Base-by-base conservation (phyloP, 1,284 basidiomycete species). In the Pseudozyma pruni region DNA sequence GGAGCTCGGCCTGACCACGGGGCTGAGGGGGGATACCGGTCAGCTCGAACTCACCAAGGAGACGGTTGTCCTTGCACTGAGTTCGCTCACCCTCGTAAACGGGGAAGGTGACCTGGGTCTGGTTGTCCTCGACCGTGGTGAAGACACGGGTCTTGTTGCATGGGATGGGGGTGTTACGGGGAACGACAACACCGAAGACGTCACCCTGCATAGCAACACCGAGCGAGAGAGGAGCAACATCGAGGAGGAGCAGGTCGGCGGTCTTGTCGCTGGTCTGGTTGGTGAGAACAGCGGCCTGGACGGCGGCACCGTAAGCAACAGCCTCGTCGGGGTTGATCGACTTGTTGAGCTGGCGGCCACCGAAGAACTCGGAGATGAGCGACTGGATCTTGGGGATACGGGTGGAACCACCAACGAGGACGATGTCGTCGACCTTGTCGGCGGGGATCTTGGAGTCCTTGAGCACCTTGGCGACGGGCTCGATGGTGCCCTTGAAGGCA, bases 361-460 rank as follows among this genome's bases (percentile, higher is more conserved):
- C 91, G 84, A 98, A 99, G 89, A 90, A 93, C 84, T 98, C 95
- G 70, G 94, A 98, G 62, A 99, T 94, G 67, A 98, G 90, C 27
- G 93, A 89, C 86, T 98, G 95, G 79, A 99, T 92, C 88, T 98
- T 98, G 81, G 95, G 95, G 84, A 99, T 99, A 89, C 96, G 95
- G 76, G 96, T 98, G 56, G 96, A 98, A 78, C 96, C 94, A 87
- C 96, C 95, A 78, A 99, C 95, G 20, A 99, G 92, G 83, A 98
- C 96, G 77, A 99, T 98, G 81, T 99, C 95, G 84, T 98, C 92
- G 75, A 98, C 93, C 89, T 97, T 97, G 83, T 94, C 91, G 75
- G 91, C 90, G 77, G 92, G 85, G 85, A 98, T 95, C 89, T 98
- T 98, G 74, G 95, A 89, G 86, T 99, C 96, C 87, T 96, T 96